Base-by-base conservation (phyloP, 2,329 filamentous ascomycete genomes). In the Chrysoporthe puriensis region DNA sequence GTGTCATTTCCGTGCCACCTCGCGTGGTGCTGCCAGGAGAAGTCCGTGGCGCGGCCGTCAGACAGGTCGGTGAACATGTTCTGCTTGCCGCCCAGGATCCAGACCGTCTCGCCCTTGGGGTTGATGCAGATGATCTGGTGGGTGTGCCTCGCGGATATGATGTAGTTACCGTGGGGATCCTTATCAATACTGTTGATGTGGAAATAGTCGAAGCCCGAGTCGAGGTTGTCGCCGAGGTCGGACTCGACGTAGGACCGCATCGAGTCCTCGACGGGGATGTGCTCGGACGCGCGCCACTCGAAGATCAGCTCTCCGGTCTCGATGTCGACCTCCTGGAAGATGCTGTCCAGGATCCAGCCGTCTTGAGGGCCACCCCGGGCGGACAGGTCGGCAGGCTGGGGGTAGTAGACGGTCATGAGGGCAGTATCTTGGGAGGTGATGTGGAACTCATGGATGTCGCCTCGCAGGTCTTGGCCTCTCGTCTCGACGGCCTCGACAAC, bases 331-430 rank as follows among this genome's bases (percentile, higher is more conserved):
- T 80, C 79, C 62, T 80, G 79, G 65, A 80, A 80, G 11, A 77
- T 78, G 63, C 75, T 77, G 63, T 79, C 77, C 63, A 77, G 72
- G n/a, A 80, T 68, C 61, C 73, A 69, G 3, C 73, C 75, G 7
- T 78, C 73, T 14, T 63, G 62, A 1, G 76, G 73, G 1, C 78
- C 79, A 3, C 77, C 78, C 1, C 76, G 70, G 2, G 71, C 56
- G 0, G 73, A 76, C 50, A 76, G 72, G 67, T 80, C 73, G 21
- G 72, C 74, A 7, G 71, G 67, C 5, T 77, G 73, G 44, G 73
- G 74, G 69, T 79, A 76, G 70, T 83, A 83, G 61, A 79, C 78
- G 14, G 78, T 79, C 72, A 83, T 77, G 54, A 84, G 73, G n/a
- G 78, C 79, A 0, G 79, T 80, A 36, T 77, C 78, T 62, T 80